A percentile compares a stretch with the other conserved stretches of the same genome.
Conservation (phyloP, 2,329 filamentous ascomycete genomes). For the Venturia pyrina region DNA sequence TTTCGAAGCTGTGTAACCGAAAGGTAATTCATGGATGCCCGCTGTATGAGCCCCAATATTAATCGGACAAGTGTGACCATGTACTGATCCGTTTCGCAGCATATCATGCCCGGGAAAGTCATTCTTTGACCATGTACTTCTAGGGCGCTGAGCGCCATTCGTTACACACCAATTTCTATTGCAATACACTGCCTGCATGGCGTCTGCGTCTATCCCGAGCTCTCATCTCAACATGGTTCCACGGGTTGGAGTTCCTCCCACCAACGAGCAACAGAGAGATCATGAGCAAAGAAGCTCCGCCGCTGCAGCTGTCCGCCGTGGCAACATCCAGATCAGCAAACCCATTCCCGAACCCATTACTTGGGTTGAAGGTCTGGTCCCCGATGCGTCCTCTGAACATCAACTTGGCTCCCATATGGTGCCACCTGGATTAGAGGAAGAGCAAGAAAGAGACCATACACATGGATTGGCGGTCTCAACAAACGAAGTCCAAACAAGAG, state of each 20-base stretch:
- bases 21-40: background rate
- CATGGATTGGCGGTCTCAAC: conserved; percentile 7
- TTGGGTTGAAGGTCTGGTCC: conserved; percentile 10
- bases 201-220: conserved; percentile 6
- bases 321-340: conserved; percentile 12
- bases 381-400: conserved; percentile 1
- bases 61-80: background rate
- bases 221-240: conserved; percentile 8
- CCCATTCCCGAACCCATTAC: conserved; percentile 13
- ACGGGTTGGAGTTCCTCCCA: background rate
- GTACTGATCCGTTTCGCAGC: background rate
- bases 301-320: conserved; percentile 13
- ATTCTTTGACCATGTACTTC: background rate
- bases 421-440: background rate
- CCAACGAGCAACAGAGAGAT: background rate
- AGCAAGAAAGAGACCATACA: background rate
- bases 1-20: background rate
- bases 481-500: background rate
- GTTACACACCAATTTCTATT: background rate
- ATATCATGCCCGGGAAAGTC: background rate
- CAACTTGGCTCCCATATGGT: conserved; percentile 4
- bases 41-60: background rate
- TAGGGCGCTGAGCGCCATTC: conserved; percentile 1
- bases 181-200: conserved; percentile 2
- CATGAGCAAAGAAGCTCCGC: background rate